phyloP scores from a whole-genome alignment of 2,329 filamentous ascomycete species.

The Trichoderma gracile region DNA sequence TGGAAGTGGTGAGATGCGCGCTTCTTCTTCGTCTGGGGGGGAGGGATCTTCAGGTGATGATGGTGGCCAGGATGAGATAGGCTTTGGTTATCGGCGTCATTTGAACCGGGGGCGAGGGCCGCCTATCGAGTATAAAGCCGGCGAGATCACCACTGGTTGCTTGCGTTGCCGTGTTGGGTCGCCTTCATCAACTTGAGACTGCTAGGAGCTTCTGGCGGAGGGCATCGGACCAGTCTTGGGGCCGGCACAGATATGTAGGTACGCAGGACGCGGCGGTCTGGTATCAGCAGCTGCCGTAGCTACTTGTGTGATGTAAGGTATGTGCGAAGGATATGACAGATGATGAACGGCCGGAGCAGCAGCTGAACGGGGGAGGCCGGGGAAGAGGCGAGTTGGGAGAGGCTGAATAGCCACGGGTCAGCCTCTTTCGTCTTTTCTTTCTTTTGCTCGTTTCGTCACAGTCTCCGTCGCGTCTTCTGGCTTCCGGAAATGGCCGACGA shows the following conservation, averaged over 20 bases:
- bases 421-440: neutral
- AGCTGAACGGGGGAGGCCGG: conserved; percentile 5
- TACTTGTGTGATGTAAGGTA: neutral
- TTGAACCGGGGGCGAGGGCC: conserved; percentile 34
- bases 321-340: conserved; percentile 23
- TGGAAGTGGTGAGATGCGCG: conserved; percentile 11
- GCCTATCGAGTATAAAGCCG: conserved; percentile 10
- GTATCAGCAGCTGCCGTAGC: conserved; percentile 11
- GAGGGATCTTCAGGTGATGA: conserved; percentile 48
- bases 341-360: conserved; percentile 10
- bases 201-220: conserved; percentile 5
- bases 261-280: no score
- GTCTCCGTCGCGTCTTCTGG: neutral
- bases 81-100: conserved; percentile 60
- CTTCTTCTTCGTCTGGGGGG: neutral
- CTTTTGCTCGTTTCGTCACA: neutral
- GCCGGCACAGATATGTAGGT: conserved; percentile 1
- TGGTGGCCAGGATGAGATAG: conserved; percentile 58
- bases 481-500: conserved; percentile 21
- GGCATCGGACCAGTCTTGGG: conserved; percentile 21
- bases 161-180: neutral
- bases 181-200: conserved; percentile 4
- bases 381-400: conserved; percentile 7
- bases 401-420: neutral
- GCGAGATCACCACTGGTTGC: conserved; percentile 1